Base-by-base conservation (phyloP, 345 rosid genomes). In the Arabis hirsuta region DNA sequence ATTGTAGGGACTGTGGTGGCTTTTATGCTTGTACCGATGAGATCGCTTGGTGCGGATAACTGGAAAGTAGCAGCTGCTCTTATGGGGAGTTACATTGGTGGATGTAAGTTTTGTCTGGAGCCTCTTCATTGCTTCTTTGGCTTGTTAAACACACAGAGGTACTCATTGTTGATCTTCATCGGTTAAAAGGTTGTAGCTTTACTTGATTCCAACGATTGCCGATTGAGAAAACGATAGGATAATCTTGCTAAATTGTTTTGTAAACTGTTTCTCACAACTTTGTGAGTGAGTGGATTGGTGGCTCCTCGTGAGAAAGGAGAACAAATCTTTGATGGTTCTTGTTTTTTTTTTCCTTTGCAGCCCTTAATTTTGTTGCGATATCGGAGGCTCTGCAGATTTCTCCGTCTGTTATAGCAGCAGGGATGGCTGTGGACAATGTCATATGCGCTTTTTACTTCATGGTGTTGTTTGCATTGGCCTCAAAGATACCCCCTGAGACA, bases 11-110 rank as follows among this genome's bases (percentile, higher is more conserved):
- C 97, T 8, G 36, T 85, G 43, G 82, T 93, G 82, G 96, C 91
- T 3, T 90, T 83, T 67, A 38, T 77, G 65, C 6, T 87, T 69
- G 94, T 90, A 68, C 97, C 97, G 0, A 93, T 90, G 96, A 84
- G 86, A 81, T 85, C 98, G 22, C 92, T 93, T 58, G 98, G 96
- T 59, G 82, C 82, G 43, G 97, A 90, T 78, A 89, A 81, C 65
- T 93, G 98, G 97, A 89, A 90, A 76, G 87, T 93, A 70, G 98
- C 96, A 43, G 83, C 98, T 78, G 92, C 98, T 48, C 87, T 93
- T 55, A 89, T 86, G 97, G 96, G 94, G 1, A 89, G 98, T 58
- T 83, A 87, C 74, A 87, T 90, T 66, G 90, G 94, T 62, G 94
- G 89, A 86, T 83, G 94, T 88, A 78, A 84, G 87, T 80, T 80